Base-by-base conservation (phyloP, 2,329 filamentous ascomycete species). In the Aspergillus spinulosporus region DNA sequence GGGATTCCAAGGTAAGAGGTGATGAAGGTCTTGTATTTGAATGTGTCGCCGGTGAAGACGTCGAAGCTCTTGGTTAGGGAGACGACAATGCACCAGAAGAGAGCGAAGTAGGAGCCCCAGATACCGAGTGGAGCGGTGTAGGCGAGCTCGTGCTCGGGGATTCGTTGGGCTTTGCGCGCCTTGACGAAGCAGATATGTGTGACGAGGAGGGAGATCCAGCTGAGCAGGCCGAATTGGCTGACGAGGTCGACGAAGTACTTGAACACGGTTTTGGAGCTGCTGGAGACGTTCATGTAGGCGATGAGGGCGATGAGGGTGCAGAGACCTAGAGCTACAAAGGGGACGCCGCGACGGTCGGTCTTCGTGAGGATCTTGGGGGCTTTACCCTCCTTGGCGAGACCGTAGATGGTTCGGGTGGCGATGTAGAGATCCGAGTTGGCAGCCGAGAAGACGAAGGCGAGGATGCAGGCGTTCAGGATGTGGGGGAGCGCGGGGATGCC, bases 51-150 rank as follows among this genome's bases (percentile, higher is more conserved):
- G 2, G 84, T 78, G 73, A 94, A 94, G 57, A 88, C 86, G 54
- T 83, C 80, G 74, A 85, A 94, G 79, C 91, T 92, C 82, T 94
- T 95, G 68, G 90, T 93, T 50, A 95, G 69, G 1, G 88, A 83
- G 59, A 94, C 88, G 34, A 94, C 69, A 66, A 82, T 80, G 74
- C 88, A 91, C 75, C 91, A 86, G 67, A 79, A 76, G 2, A 94
- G 79, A 0, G 88, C 88, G 57, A 78, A 76, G 68, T 85, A 85
- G 0, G 87, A 90, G 8, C 90, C 90, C 59, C 71, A 82, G 37
- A 85, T 74, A n/a, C 90, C 89, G 12, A 92, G 80, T 0, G 90
- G 90, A 0, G 89, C 87, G 12, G 80, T 80, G 70, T 87, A 92
- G 1, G 84, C 82, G 58, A 89, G 75, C 43, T 76, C 72, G 9